A percentile compares a stretch with the other conserved stretches of the same genome.
Evolutionary conservation across 495 filamentous ascomycete species (phyloP).

Genomic region (Aspergillus nidulans): DNA sequence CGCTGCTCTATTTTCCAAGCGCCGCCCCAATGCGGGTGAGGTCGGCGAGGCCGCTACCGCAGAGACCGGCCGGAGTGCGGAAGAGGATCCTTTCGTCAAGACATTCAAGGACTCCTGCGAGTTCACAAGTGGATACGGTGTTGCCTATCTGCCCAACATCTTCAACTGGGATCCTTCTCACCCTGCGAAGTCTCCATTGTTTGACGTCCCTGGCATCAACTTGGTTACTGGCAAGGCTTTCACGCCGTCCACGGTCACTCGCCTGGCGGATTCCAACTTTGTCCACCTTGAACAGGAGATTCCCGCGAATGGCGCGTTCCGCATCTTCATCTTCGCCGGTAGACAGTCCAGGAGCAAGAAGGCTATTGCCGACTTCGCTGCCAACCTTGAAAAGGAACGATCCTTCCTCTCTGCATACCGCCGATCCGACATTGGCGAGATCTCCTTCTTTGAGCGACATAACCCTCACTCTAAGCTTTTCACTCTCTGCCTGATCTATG

Average conservation of each 20-base stretch:
- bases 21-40: constrained; percentile 54
- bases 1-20: constrained; percentile 58
- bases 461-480: constrained; percentile 80
- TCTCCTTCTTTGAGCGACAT: constrained; percentile 74
- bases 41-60: constrained; percentile 45
- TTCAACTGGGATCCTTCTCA: constrained; percentile 72
- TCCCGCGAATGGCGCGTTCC: constrained; percentile 81
- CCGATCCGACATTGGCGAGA: constrained; percentile 54
- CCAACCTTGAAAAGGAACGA: constrained; percentile 55
- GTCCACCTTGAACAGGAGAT: constrained; percentile 86
- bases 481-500: constrained; percentile 70
- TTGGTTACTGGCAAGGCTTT: constrained; percentile 67
- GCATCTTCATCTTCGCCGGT: constrained; percentile 80
- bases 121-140: constrained; percentile 63
- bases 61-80: constrained; percentile 23
- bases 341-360: constrained; percentile 52
- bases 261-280: constrained; percentile 78
- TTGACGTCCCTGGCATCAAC: constrained; percentile 57
- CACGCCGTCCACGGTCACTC: constrained; percentile 70
- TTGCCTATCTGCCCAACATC: constrained; percentile 56
- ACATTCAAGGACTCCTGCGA: constrained; percentile 62
- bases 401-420: constrained; percentile 68
- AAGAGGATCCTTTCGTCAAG: constrained; percentile 59
- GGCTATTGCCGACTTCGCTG: constrained; percentile 65
- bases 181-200: constrained; percentile 63